phyloP scores from a whole-genome alignment of 495 filamentous ascomycete species.

The Trichocladium uniseriatum region DNA sequence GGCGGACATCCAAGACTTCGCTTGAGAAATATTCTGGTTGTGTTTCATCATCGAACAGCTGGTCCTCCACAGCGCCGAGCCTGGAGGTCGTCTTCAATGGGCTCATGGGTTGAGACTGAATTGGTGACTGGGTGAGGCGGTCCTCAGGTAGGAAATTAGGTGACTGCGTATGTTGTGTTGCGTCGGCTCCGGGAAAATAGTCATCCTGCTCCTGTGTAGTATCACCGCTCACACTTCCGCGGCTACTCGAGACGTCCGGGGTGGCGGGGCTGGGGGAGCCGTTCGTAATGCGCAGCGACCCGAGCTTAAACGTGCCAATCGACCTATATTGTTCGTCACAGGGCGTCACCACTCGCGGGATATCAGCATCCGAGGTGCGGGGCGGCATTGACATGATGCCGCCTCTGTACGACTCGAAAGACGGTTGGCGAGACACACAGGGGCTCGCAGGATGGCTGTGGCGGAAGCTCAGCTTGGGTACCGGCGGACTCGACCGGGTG shows the following conservation, averaged over 20 bases:
- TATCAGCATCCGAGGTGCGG: conserved; percentile 14
- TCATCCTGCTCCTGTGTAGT: neutral
- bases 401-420: conserved; percentile 27
- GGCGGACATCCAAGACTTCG: conserved; percentile 34
- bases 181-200: conserved; percentile 14
- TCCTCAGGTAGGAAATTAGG: neutral
- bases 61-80: conserved; percentile 37
- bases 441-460: conserved; percentile 33
- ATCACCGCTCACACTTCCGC: neutral
- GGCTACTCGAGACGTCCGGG: conserved; percentile 26
- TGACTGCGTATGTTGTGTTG: neutral
- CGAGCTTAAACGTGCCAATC: conserved; percentile 50
- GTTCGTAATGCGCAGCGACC: conserved; percentile 50
- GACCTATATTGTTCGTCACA: conserved; percentile 42
- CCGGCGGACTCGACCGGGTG: conserved; percentile 25
- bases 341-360: conserved; percentile 36
- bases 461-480: conserved; percentile 21
- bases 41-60: conserved; percentile 37
- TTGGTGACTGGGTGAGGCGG: conserved; percentile 16
- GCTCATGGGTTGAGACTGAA: conserved; percentile 13
- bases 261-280: conserved; percentile 41
- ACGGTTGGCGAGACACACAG: conserved; percentile 24
- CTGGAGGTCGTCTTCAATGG: conserved; percentile 40
- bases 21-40: conserved; percentile 26
- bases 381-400: conserved; percentile 28